Evolutionary conservation across 495 filamentous ascomycete genomes (phyloP).

Genomic region (Hypoxylon crocopeplum): DNA sequence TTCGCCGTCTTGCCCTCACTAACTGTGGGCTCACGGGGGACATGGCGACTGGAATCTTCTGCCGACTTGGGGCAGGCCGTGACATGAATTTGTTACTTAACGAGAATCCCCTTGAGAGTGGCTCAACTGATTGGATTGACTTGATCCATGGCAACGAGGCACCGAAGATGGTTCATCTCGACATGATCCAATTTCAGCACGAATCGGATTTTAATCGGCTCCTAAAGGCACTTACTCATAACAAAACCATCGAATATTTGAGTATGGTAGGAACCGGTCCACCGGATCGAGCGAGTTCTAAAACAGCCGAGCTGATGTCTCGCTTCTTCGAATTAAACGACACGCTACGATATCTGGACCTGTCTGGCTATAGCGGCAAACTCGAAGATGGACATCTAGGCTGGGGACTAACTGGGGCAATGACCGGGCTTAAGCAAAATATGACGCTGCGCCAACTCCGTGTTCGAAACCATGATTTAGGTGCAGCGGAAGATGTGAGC

Average conservation of each 20-base stretch:
- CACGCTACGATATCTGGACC: slow-evolving; percentile 78
- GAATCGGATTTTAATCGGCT: slow-evolving; percentile 79
- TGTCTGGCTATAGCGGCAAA: slow-evolving; percentile 88
- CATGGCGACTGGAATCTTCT: slow-evolving; percentile 79
- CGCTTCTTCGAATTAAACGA: slow-evolving; percentile 79
- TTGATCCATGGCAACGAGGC: slow-evolving; percentile 76
- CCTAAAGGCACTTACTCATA: slow-evolving; percentile 71
- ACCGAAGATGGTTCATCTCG: slow-evolving; percentile 77
- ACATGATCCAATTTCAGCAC: slow-evolving; percentile 82
- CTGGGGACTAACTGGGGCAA: slow-evolving; percentile 77
- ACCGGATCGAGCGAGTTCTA: slow-evolving; percentile 74
- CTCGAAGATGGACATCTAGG: slow-evolving; percentile 87
- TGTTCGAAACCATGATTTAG: slow-evolving; percentile 65
- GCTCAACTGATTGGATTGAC: slow-evolving; percentile 65
- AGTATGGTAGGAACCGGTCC: slow-evolving; percentile 89
- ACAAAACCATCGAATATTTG: slow-evolving; percentile 76
- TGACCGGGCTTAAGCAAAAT: slow-evolving; percentile 80
- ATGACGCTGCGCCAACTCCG: slow-evolving; percentile 74
- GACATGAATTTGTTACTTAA: slow-evolving; percentile 80
- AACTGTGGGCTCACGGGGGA: slow-evolving; percentile 81
- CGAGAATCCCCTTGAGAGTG: slow-evolving; percentile 75
- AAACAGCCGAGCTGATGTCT: slow-evolving; percentile 77
- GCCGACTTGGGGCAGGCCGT: slow-evolving; percentile 70
- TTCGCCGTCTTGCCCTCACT: slow-evolving; percentile 75
- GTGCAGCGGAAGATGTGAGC: slow-evolving; percentile 56